Evolutionary conservation across 768 basidiomycete genomes (phyloP), one percentile per base, ranked within the genome.

Genomic region (Tephrocybe sp.): DNA sequence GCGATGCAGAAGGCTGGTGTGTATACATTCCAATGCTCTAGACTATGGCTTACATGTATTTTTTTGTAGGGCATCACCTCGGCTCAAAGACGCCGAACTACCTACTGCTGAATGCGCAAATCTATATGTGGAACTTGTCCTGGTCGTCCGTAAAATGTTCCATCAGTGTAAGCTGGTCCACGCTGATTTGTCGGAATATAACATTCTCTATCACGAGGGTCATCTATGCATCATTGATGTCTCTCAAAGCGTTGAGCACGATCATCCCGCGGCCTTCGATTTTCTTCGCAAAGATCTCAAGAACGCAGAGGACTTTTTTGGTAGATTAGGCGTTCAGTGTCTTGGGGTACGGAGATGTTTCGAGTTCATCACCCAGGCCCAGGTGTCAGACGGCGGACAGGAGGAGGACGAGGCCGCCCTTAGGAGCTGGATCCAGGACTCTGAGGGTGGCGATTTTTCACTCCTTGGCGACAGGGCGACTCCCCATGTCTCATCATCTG

Each of bases 111-210:
- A 77, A 21, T 76, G 86, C 44, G 72, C 77, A 0, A 61, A 68
- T 0, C 75, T 98, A 1, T 99, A 99, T 65, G 64, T 72, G 20
- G 90, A 95, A 63, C 78, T 98, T 26, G 69, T 98, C 28, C 79
- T 90, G 59, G 81, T 79, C 51, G 76, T 94, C 38, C 85, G 96
- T 51, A 80, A 74, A 48, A 88, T 99, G 77, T 99, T 87, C 68
- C 88, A 93, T 58, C 77, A 77, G 36, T 98, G 97, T 80, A 88
- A 84, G 51, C 84, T 99, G 51, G 96, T 99, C 0, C 97, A 99
- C 62, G 97, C 96, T 43, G 97, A 99, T 76, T 79, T 99, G 46
- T 94, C 91, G 48, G 97, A 99, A 67, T 99, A 99, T 80, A 99
- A 99, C 66, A 85, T 99, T 60, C 79, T 99, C 63, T 96, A 84